Conservation (phyloP, 257 asterid species). For the Petrea volubilis region DNA sequence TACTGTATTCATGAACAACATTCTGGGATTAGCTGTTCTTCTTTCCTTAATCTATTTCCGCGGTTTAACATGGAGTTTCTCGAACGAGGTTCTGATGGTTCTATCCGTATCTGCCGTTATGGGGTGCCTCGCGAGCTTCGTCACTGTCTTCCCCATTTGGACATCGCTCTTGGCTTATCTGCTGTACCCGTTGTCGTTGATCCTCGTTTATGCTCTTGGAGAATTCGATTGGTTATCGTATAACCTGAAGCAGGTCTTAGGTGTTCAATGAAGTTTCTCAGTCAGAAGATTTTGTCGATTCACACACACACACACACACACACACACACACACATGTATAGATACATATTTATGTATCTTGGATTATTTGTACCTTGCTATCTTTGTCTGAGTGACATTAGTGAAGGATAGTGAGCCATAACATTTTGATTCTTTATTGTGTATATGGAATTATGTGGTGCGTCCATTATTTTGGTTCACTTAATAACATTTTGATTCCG, state of each 20-base stretch:
- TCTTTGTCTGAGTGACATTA: no score
- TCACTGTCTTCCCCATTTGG: conserved; percentile 44
- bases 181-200: conserved; percentile 48
- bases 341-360: no score
- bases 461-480: no score
- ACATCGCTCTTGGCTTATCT: conserved; percentile 42
- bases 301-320: background rate
- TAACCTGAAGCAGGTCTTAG: background rate
- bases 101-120: conserved; percentile 38
- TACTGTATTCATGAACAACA: conserved; percentile 55
- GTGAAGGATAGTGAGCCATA: no score
- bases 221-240: conserved; percentile 32
- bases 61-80: conserved; percentile 43
- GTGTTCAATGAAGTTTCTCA: conserved; percentile 4
- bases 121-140: conserved; percentile 48
- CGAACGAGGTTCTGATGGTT: conserved; percentile 44
- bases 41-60: conserved; percentile 46
- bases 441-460: no score
- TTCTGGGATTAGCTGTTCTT: conserved; percentile 52
- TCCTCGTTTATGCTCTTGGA: conserved; percentile 42
- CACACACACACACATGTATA: background rate
- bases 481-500: no score
- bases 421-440: no score
- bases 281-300: background rate
- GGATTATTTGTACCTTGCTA: no score